Conservation (phyloP, 2,329 filamentous ascomycete species). For the Pseudogymnoascus sp. region DNA sequence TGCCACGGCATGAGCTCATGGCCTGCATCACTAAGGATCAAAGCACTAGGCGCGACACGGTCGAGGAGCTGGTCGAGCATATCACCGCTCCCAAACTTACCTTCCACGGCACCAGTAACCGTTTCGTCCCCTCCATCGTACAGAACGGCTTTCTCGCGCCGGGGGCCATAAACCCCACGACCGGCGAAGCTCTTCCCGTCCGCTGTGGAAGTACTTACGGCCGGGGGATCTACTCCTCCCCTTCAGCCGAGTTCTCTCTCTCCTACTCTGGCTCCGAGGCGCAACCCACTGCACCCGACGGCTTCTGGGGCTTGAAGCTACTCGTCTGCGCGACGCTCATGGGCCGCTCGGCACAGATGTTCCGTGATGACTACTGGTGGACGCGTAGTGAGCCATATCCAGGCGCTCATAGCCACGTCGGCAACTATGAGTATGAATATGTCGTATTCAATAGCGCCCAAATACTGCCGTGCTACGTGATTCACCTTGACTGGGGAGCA, state of each 20-base stretch:
- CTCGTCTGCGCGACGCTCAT: conserved; percentile 42
- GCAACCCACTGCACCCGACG: conserved; percentile 25
- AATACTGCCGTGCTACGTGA: conserved; percentile 40
- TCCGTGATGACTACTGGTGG: conserved; percentile 26
- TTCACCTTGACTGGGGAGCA: conserved; percentile 38
- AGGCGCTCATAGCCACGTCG: conserved; percentile 34
- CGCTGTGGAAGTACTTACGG: conserved; percentile 36
- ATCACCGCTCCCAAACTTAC: conserved; percentile 33
- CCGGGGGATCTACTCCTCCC: conserved; percentile 40
- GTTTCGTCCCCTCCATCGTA: conserved; percentile 37
- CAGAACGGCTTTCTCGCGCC: conserved; percentile 38
- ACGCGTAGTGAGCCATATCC: conserved; percentile 22
- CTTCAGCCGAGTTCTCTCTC: conserved; percentile 34
- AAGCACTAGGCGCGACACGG: conserved; percentile 14
- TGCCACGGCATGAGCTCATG: conserved; percentile 14
- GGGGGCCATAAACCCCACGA: conserved; percentile 28
- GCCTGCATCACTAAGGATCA: conserved; percentile 15
- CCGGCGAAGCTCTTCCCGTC: conserved; percentile 22
- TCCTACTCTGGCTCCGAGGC: conserved; percentile 29
- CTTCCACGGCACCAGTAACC: conserved; percentile 36
- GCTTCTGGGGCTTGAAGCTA: conserved; percentile 36
- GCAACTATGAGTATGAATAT: conserved; percentile 34
- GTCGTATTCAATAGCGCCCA: conserved; percentile 38
- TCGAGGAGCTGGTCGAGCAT: conserved; percentile 32
- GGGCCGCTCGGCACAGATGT: conserved; percentile 33